Evolutionary conservation across 2,329 filamentous ascomycete species (phyloP).

Genomic region (Fusarium buharicum): DNA sequence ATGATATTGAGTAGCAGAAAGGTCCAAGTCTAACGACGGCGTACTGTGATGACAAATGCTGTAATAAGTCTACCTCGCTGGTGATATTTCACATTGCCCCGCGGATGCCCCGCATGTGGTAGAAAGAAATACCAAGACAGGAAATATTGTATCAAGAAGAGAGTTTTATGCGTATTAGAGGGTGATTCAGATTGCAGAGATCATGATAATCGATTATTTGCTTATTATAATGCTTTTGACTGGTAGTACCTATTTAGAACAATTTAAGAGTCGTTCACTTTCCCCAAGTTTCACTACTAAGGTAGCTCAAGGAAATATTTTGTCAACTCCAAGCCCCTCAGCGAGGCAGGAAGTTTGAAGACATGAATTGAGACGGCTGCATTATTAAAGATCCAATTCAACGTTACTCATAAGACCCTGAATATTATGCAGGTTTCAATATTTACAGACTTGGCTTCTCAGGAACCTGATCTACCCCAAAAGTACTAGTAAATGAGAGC

Average conservation of each 20-base stretch:
- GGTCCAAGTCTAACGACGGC: not conserved
- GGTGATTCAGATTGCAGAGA: too few species aligned
- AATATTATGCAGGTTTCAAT: too few species aligned
- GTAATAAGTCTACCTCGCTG: conserved; percentile 21
- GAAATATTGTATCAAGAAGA: too few species aligned
- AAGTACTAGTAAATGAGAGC: not conserved
- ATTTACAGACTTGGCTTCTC: too few species aligned
- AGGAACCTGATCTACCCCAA: too few species aligned
- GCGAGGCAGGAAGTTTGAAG: not conserved
- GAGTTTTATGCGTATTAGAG: too few species aligned
- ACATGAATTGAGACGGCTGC: too few species aligned
- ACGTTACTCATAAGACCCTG: too few species aligned
- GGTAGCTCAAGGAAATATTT: not conserved
- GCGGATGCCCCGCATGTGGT: conserved; percentile 42
- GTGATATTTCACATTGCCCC: conserved; percentile 34
- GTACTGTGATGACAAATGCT: conserved; percentile 42
- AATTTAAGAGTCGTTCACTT: not conserved
- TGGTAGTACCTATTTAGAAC: too few species aligned
- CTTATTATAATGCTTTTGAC: too few species aligned
- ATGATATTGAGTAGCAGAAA: not conserved
- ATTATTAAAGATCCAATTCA: too few species aligned
- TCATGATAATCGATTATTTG: too few species aligned
- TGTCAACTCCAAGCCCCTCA: not conserved
- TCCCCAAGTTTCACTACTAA: not conserved
- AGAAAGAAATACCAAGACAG: conserved; percentile 21